Base-by-base conservation (phyloP, 164 flowering plant species). In the Berberis thunbergii region DNA sequence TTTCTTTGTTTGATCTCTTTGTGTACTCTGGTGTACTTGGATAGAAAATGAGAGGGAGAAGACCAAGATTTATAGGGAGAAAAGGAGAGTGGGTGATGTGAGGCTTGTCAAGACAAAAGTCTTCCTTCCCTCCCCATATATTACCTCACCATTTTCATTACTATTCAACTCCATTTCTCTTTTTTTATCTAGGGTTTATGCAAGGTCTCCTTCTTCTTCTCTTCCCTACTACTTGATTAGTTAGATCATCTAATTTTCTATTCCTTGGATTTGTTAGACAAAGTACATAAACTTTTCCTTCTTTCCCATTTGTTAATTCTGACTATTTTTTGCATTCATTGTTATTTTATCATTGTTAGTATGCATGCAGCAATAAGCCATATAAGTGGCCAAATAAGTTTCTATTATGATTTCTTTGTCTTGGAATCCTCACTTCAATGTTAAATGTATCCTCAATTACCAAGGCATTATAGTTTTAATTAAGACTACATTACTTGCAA, bases 41-140 rank as follows among this genome's bases (percentile, higher is more conserved):
- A 55, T 11, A 54, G 55, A 63, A 63, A 63, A 53, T 46, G 38
- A 62, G 66, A 57, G 66, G 64, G 45, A 43, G 67, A 65, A 72
- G 69, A 63, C 70, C 63, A 59, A 26, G 26, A 26, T 84, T 81
- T 84, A 84, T 84, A 84, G 84, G 74, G 67, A 56, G 73, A 61
- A 74, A 60, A 76, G 26, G 26, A 26, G 6, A 64, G 42, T 72
- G 70, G 67, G 50, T 70, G 80, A 78, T 72, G 77, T 57, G 79
- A 73, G 72, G 78, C 69, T 76, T 70, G 63, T 58, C 54, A 66
- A 71, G 75, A 76, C 77, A 74, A 75, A 83, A 72, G 77, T 76
- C 82, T 66, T 26, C 26, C 26, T 26, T 26, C 26, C 26, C 26
- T 26, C 26, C 0, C 26, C 54, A 56, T 66, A n/a, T n/a, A 68